A percentile compares a stretch with the other conserved stretches of the same genome.
These are phyloP conservation scores for Volvox africanus DNA, from an alignment of 139 green algal species.

Conservation along the genomic window DNA sequence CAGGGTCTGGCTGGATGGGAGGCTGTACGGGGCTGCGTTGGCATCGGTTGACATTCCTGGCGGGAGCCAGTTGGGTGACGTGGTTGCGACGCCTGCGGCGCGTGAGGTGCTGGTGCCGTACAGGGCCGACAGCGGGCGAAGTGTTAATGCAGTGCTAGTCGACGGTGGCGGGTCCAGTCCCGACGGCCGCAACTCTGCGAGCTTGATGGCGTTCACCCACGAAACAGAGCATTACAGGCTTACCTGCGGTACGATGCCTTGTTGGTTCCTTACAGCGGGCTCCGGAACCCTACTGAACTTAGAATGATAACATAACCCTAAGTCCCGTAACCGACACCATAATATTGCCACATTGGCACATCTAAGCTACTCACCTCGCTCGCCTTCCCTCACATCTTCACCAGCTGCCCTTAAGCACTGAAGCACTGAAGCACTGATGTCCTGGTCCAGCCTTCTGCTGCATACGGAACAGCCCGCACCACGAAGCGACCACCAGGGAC, in stretches of 20 bases:
- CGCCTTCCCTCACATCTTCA: too few species aligned
- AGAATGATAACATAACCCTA: too few species aligned
- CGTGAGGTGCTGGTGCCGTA: conserved; percentile 27
- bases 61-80: background rate
- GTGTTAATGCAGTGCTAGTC: background rate
- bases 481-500: too few species aligned
- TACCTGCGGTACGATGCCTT: background rate
- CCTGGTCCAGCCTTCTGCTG: too few species aligned
- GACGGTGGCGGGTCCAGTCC: background rate
- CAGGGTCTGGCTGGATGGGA: conserved; percentile 18
- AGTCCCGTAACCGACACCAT: too few species aligned
- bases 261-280: too few species aligned
- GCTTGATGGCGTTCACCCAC: background rate
- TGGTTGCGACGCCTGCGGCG: background rate
- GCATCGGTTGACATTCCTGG: background rate
- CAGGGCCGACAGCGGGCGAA: background rate
- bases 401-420: too few species aligned
- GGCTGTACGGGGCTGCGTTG: background rate
- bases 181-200: background rate
- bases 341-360: too few species aligned
- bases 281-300: too few species aligned
- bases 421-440: too few species aligned
- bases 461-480: too few species aligned
- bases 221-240: conserved; percentile 12
- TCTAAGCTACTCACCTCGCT: too few species aligned